Conservation (phyloP, 2,329 filamentous ascomycete genomes). For the Colletotrichum destructivum region DNA sequence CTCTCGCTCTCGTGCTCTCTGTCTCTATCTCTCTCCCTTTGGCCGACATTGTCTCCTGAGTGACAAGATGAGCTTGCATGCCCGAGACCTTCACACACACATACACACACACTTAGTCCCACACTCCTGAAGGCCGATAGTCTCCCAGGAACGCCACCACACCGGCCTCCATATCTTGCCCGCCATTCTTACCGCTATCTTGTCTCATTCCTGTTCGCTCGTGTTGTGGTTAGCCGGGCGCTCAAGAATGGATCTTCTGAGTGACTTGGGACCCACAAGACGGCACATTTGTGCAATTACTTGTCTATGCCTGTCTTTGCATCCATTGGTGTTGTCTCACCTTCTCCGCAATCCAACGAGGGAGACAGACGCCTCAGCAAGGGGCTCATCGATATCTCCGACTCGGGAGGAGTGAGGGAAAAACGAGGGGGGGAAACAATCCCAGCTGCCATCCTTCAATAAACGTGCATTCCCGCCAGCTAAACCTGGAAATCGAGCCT, state of each 20-base stretch:
- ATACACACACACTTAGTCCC: too few species aligned
- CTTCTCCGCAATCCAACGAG: slow-evolving; percentile 40
- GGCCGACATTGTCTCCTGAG: slow-evolving; percentile 26
- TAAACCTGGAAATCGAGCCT: slow-evolving; percentile 22
- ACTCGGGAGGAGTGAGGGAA: not conserved
- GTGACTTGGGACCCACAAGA: not conserved
- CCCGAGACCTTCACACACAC: slow-evolving; percentile 1
- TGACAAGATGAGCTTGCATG: slow-evolving; percentile 35
- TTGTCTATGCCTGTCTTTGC: too few species aligned
- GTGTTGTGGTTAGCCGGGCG: slow-evolving; percentile 16
- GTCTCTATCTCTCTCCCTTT: slow-evolving; percentile 9
- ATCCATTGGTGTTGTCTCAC: slow-evolving; percentile 34
- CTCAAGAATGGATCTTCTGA: slow-evolving; percentile 40
- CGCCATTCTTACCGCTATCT: not conserved
- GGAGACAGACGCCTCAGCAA: slow-evolving; percentile 26
- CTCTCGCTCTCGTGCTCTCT: too few species aligned
- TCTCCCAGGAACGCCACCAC: not conserved
- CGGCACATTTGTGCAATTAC: too few species aligned
- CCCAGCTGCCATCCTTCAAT: not conserved
- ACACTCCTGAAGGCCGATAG: too few species aligned
- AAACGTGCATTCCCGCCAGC: slow-evolving; percentile 18
- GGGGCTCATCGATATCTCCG: slow-evolving; percentile 30
- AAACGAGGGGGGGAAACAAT: not conserved
- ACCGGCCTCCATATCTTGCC: not conserved
- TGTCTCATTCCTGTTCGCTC: slow-evolving; percentile 15